Evolutionary conservation across 106 monocot species (phyloP).

Genomic region (Platanthera guangdongensis): DNA sequence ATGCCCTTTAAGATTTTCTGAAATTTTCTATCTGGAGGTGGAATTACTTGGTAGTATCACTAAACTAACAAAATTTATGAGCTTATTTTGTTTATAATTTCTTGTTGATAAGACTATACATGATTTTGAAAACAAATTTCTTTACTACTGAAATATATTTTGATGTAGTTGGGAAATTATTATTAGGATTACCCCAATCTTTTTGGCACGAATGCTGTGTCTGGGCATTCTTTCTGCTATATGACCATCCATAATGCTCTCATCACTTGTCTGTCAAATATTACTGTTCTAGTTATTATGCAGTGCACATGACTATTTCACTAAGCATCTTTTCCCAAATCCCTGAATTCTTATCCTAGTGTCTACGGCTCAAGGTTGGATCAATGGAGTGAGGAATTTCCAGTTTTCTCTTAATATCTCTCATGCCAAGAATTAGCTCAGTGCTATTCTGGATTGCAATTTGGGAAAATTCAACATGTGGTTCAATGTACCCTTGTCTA

Average conservation of each 20-base stretch:
- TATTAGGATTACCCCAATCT: background rate
- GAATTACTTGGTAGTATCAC: background rate
- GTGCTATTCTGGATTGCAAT: no score
- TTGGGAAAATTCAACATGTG: no score
- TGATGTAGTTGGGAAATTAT: background rate
- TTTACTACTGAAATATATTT: background rate
- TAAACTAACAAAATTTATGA: background rate
- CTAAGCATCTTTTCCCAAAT: no score
- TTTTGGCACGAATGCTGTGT: background rate
- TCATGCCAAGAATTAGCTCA: no score
- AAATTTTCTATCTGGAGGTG: background rate
- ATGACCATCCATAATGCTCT: background rate
- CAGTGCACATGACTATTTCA: background rate
- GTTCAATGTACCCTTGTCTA: no score
- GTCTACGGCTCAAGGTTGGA: no score
- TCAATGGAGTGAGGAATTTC: no score
- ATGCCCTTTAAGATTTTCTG: slow-evolving; percentile 71
- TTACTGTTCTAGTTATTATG: background rate
- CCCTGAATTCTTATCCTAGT: no score
- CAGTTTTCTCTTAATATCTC: no score
- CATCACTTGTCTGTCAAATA: background rate
- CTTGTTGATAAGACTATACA: background rate
- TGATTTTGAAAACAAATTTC: background rate
- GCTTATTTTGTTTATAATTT: background rate
- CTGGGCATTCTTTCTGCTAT: no score